phyloP scores from a whole-genome alignment of 345 rosid genomes.

The Aurinia saxatilis region DNA sequence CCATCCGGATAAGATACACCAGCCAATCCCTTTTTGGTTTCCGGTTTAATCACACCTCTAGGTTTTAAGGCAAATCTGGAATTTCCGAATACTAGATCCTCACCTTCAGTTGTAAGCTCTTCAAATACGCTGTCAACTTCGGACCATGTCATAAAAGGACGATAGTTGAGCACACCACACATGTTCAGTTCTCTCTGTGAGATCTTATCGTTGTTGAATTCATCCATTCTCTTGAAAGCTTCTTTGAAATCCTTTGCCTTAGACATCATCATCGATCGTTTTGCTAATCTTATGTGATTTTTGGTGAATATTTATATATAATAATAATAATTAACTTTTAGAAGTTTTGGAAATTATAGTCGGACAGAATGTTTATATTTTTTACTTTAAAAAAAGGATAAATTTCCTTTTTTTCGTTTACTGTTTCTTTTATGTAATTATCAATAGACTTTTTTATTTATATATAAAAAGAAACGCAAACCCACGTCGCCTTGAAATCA shows the following conservation, averaged over 20 bases:
- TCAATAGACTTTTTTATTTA: too few relatives aligned
- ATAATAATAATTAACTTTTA: too few relatives aligned
- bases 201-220: background rate
- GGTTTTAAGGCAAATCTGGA: background rate
- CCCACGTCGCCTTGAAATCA: too few relatives aligned
- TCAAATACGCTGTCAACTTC: background rate
- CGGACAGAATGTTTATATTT: too few relatives aligned
- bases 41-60: background rate
- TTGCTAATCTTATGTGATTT: too few relatives aligned
- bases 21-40: background rate
- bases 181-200: background rate
- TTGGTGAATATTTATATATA: too few relatives aligned
- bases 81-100: background rate
- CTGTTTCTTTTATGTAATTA: too few relatives aligned
- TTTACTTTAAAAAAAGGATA: too few relatives aligned
- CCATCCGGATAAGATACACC: background rate
- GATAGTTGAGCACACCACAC: background rate
- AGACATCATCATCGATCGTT: too few relatives aligned
- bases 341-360: too few relatives aligned
- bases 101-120: slow-evolving; percentile 3
- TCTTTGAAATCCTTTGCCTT: background rate
- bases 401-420: too few relatives aligned
- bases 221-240: background rate
- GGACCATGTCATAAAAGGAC: background rate
- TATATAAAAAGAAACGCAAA: too few relatives aligned